These are phyloP conservation scores for Gleditsia sinensis DNA, from an alignment of 306 rosid genomes.

Conservation along the genomic window DNA sequence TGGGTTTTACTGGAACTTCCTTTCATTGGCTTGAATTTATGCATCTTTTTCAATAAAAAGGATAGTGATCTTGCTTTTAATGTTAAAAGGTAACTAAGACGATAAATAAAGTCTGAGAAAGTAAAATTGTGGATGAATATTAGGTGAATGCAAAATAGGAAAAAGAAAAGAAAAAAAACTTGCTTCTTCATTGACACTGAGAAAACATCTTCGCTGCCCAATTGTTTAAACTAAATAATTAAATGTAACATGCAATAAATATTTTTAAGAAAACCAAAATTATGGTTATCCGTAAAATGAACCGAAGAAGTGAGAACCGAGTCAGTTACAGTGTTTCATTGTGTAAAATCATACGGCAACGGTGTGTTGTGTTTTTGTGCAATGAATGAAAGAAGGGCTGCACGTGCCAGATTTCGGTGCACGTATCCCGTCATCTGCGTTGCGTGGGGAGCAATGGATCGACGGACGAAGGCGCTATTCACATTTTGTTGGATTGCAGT, in stretches of 20 bases:
- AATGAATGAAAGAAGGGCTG: neutral
- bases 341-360: too few relatives aligned
- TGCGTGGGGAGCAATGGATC: conserved; percentile 27
- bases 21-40: conserved; percentile 29
- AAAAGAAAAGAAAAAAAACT: too few relatives aligned
- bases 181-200: too few relatives aligned
- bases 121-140: too few relatives aligned
- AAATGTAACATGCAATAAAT: too few relatives aligned
- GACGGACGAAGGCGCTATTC: neutral
- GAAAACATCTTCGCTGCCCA: too few relatives aligned
- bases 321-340: neutral
- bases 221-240: too few relatives aligned
- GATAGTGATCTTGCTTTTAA: neutral
- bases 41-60: conserved; percentile 10
- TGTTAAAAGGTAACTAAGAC: neutral
- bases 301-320: neutral
- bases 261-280: too few relatives aligned
- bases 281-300: too few relatives aligned
- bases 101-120: neutral
- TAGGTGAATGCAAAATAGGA: too few relatives aligned
- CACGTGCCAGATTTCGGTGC: conserved; percentile 43
- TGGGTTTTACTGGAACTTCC: conserved; percentile 37
- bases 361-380: neutral
- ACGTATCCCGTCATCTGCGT: conserved; percentile 21
- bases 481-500: neutral